phyloP scores from a whole-genome alignment of 305 asterid genomes.

The Fraxinus xanthoxyloides region DNA sequence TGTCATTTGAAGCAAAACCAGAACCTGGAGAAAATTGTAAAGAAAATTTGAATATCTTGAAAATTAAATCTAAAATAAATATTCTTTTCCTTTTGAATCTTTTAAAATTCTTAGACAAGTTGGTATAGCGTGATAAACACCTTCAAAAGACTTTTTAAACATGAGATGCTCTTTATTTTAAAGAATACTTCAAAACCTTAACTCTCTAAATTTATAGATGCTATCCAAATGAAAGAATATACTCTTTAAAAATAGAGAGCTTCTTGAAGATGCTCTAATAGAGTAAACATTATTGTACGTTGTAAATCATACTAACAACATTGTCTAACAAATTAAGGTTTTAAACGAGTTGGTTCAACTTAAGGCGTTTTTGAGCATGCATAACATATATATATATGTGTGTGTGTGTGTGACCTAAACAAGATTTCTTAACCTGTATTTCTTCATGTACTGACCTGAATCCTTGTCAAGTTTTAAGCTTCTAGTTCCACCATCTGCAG shows the following conservation, averaged over 20 bases:
- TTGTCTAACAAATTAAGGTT: not conserved
- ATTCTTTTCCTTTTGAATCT: not conserved
- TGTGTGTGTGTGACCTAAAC: no score
- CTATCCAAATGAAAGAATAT: no score
- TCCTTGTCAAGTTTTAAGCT: slow-evolving; percentile 57
- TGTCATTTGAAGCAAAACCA: slow-evolving; percentile 65
- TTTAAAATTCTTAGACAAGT: not conserved
- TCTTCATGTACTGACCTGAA: slow-evolving; percentile 44
- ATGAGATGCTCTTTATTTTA: no score
- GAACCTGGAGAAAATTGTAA: slow-evolving; percentile 42
- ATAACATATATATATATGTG: not conserved
- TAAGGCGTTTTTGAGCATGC: not conserved
- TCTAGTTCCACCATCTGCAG: slow-evolving; percentile 62
- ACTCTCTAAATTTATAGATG: no score
- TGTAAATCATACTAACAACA: not conserved
- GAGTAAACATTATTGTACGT: not conserved
- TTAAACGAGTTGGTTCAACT: not conserved
- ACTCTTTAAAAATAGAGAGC: no score
- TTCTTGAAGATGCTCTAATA: not conserved
- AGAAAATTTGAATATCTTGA: not conserved
- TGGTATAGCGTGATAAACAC: not conserved
- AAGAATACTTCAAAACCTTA: no score
- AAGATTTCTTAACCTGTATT: not conserved
- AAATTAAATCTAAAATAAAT: not conserved
- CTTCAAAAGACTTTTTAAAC: no score